Conservation (phyloP, 2,329 filamentous ascomycete genomes). For the Fusarium piperis region DNA sequence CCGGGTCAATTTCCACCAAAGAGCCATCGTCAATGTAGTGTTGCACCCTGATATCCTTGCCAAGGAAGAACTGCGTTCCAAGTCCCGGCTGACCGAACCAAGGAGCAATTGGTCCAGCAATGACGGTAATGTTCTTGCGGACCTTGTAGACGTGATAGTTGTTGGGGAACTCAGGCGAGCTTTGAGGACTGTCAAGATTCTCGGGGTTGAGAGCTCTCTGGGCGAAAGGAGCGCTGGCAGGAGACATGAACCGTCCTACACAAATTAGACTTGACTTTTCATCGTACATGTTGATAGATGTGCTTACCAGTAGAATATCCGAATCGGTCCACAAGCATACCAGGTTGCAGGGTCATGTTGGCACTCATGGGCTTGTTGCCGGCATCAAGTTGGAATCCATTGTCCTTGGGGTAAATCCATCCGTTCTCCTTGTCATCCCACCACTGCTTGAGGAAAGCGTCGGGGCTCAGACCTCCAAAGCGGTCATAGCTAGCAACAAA, state of each 20-base stretch:
- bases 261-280: not conserved
- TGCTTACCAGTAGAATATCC: conserved; percentile 1
- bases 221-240: conserved; percentile 21
- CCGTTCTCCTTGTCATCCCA: conserved; percentile 3
- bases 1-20: not conserved
- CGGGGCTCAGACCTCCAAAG: conserved; percentile 16
- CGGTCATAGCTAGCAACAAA: conserved; percentile 22
- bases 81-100: conserved; percentile 30
- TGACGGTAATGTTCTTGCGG: conserved; percentile 10
- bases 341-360: not conserved
- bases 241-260: conserved; percentile 21
- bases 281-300: not conserved
- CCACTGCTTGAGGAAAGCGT: conserved; percentile 22
- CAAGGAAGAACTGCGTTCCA: conserved; percentile 25
- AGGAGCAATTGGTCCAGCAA: conserved; percentile 19
- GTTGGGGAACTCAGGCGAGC: conserved; percentile 12
- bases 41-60: conserved; percentile 1
- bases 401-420: conserved; percentile 15
- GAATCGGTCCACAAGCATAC: not conserved
- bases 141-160: conserved; percentile 28
- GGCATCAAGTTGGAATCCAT: conserved; percentile 16
- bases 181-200: conserved; percentile 7
- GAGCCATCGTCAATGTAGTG: conserved; percentile 6
- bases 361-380: not conserved
- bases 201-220: conserved; percentile 23